phyloP scores from a whole-genome alignment of 352 stramenopile genomes.

The Pythium sp. region DNA sequence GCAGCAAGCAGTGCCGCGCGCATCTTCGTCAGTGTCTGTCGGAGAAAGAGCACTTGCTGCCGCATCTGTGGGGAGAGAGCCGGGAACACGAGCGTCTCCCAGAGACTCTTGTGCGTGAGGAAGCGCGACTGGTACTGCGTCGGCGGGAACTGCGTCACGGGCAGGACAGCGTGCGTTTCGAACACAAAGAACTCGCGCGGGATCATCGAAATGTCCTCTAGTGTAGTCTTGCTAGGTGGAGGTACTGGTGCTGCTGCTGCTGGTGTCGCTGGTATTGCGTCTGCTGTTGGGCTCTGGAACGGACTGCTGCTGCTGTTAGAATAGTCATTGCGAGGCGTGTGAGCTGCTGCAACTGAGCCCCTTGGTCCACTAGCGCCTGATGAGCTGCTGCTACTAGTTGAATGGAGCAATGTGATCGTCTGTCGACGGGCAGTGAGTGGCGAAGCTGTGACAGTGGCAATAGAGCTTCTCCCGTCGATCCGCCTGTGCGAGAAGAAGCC shows the following conservation, averaged over 20 bases:
- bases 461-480: conserved; percentile 19
- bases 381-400: neutral
- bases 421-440: neutral
- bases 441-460: neutral
- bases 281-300: neutral
- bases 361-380: neutral
- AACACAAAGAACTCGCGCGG: conserved; percentile 79
- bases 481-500: conserved; percentile 36
- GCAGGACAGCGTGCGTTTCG: conserved; percentile 63
- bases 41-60: conserved; percentile 65
- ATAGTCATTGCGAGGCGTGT: neutral
- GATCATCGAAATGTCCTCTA: conserved; percentile 45
- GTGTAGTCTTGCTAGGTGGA: neutral
- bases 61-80: conserved; percentile 58
- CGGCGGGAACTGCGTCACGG: conserved; percentile 45
- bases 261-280: neutral
- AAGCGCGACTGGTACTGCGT: conserved; percentile 63
- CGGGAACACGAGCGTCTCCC: conserved; percentile 78
- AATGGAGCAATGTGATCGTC: neutral
- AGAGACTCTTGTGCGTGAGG: conserved; percentile 27
- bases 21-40: conserved; percentile 63
- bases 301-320: neutral
- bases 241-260: neutral
- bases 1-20: conserved; percentile 15
- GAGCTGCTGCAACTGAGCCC: neutral